Evolutionary conservation across 495 filamentous ascomycete species (phyloP).

Genomic region (Hypomontagnella submonticulosa): DNA sequence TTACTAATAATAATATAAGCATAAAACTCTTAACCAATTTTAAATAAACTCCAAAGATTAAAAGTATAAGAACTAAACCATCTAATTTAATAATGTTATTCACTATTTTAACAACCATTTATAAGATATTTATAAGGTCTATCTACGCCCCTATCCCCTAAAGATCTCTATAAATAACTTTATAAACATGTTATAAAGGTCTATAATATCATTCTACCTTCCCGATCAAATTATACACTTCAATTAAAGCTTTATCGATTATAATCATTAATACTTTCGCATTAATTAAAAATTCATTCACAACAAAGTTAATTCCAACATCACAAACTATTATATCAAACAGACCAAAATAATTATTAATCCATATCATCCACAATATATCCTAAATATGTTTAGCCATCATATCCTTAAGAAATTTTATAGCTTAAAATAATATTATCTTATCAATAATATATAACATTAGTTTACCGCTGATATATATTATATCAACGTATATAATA

Average conservation of each 20-base stretch:
- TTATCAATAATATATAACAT: constrained; percentile 7
- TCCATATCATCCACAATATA: constrained; percentile 2
- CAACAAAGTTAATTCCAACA: not conserved
- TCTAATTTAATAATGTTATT: constrained; percentile 5
- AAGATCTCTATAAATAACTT: not conserved
- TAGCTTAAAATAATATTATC: constrained; percentile 1
- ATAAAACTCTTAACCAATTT: not conserved
- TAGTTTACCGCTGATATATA: constrained; percentile 1
- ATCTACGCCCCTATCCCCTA: not conserved
- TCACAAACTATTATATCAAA: not conserved
- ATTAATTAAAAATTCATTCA: not conserved
- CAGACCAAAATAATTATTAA: not conserved
- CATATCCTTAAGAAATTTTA: constrained; percentile 5
- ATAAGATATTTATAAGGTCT: not conserved
- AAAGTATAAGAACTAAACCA: not conserved
- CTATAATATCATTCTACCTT: not conserved
- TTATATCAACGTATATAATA: not conserved
- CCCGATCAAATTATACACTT: not conserved
- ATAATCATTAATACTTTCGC: not conserved
- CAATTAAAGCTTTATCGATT: not conserved
- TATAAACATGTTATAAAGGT: not conserved
- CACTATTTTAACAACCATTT: constrained; percentile 1
- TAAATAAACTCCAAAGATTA: constrained; percentile 3
- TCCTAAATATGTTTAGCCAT: constrained; percentile 6
- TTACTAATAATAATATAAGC: not conserved